These are phyloP conservation scores for Chalaropsis ovoidea DNA, from an alignment of 2,329 filamentous ascomycete species.

Conservation along the genomic window DNA sequence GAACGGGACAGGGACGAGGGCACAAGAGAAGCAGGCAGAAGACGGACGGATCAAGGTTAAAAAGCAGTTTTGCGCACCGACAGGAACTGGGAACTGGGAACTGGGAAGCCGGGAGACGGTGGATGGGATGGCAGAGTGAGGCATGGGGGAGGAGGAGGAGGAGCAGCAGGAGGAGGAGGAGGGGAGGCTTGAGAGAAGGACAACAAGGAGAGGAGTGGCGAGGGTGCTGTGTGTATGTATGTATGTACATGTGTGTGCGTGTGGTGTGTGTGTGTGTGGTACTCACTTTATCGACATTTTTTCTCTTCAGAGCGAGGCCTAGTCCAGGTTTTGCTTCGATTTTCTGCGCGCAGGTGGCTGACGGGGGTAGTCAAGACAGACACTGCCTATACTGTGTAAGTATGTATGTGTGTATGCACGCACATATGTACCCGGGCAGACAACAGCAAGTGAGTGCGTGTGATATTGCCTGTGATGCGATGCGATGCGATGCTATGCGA, in stretches of 20 bases:
- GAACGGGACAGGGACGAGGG: constrained; percentile 12
- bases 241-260: neutral
- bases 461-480: constrained; percentile 1
- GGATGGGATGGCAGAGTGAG: constrained; percentile 24
- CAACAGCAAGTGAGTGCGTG: neutral
- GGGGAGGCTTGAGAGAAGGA: too few relatives aligned
- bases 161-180: constrained; percentile 23
- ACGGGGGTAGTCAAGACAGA: neutral
- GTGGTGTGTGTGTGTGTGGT: constrained; percentile 25
- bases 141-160: constrained; percentile 22
- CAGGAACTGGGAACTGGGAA: constrained; percentile 13
- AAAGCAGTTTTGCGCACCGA: constrained; percentile 13
- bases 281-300: constrained; percentile 48
- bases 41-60: constrained; percentile 16
- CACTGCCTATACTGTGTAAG: neutral
- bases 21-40: constrained; percentile 7
- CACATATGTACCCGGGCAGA: neutral
- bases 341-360: neutral
- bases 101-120: constrained; percentile 20
- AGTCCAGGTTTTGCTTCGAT: neutral
- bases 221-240: constrained; percentile 17
- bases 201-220: constrained; percentile 19
- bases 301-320: neutral
- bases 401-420: constrained; percentile 8
- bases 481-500: neutral